These are phyloP conservation scores for Trypanosoma melophagium DNA, from an alignment of 208 protist genomes.

Conservation along the genomic window DNA sequence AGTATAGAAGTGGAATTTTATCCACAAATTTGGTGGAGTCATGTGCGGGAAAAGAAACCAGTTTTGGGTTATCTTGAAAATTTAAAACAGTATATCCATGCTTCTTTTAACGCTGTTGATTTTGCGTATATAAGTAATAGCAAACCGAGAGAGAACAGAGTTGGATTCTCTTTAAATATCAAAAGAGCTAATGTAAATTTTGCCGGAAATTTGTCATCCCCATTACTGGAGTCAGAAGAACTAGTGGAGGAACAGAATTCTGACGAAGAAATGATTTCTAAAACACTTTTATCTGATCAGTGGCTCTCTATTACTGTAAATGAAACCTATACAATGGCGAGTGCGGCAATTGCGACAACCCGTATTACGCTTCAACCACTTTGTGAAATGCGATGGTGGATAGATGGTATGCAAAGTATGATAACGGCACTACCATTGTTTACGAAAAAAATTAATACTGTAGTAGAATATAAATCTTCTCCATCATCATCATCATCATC, in stretches of 20 bases:
- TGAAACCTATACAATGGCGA: constrained; percentile 41
- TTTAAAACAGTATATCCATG: constrained; percentile 13
- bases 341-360: constrained; percentile 38
- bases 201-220: constrained; percentile 44
- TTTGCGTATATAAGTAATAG: constrained; percentile 6
- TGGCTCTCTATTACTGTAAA: constrained; percentile 66
- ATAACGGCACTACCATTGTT: not conserved
- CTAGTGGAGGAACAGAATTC: not conserved
- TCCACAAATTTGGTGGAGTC: constrained; percentile 15
- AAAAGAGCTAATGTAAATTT: constrained; percentile 38
- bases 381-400: constrained; percentile 75
- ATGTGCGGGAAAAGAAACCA: constrained; percentile 11
- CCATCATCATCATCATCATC: not conserved
- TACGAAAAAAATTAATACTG: not conserved
- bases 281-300: constrained; percentile 8
- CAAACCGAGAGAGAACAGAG: constrained; percentile 30
- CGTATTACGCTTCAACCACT: constrained; percentile 47
- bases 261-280: constrained; percentile 9
- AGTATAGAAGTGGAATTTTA: constrained; percentile 15
- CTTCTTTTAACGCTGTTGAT: not conserved
- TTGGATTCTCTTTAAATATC: constrained; percentile 49
- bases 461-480: not conserved
- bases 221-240: constrained; percentile 48
- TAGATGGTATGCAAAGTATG: constrained; percentile 27
- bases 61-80: constrained; percentile 18